Evolutionary conservation across 345 rosid genomes (phyloP), one percentile per base, ranked within the genome.

Genomic region (Camelina hispida): DNA sequence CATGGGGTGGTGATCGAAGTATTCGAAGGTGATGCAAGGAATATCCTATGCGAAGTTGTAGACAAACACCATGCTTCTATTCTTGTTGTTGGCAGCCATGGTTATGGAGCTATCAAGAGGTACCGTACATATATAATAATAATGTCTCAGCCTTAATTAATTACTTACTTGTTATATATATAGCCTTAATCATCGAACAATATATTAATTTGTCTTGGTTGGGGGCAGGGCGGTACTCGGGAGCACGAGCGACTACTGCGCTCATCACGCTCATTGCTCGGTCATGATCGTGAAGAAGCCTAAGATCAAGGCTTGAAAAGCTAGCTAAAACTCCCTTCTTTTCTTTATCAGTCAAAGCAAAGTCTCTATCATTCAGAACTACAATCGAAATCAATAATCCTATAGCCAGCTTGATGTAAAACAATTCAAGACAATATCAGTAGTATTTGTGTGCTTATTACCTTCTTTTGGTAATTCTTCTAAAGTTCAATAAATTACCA

Each of bases 241-340:
- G 14, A 95, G 99, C 35, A 97, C 89, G 68, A 95, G 98, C 53
- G 99, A 95, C 76, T 92, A 95, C 72, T 92, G 96, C 63, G 81
- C 96, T 74, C 99, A 95, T 75, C 99, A 95, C 78, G 99, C 96
- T 78, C 99, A 95, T 68, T 95, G 98, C 87, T 79, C 87, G 1
- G 98, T 90, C 77, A 87, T 92, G 98, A 87, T 95, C 56, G 97
- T 90, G 73, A 94, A 95, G 94, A 95, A 23, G 91, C 99, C 99
- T 38, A 92, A 90, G 85, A 71, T 44, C 84, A 95, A 92, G 52
- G 44, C 2, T 32, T 77, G 62, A 77, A 37, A 37, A 61, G 15
- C 68, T 22, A 17, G 25, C 25, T 23, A 20, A 20, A 23, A 23
- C 25, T 23, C 52, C 54, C 9, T 34, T 7, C 9, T 34, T 34